Percentiles rank a stretch among this genome's conserved stretches.
phyloP scores from a whole-genome alignment of 176 grass and related monocot genomes.

The Oryza coarctata region DNA sequence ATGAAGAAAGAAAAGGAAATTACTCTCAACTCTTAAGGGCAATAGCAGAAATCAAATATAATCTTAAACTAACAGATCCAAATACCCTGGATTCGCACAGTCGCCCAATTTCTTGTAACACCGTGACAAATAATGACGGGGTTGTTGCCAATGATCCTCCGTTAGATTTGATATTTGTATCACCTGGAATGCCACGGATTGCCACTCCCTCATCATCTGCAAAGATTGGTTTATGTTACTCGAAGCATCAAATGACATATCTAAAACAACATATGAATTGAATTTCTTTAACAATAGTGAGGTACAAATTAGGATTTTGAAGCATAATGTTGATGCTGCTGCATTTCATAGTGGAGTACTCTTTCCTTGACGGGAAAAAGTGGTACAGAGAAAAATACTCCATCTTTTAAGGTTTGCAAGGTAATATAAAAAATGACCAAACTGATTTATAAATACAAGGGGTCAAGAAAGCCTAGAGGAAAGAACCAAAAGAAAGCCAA shows the following conservation, averaged over 20 bases:
- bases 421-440: neutral
- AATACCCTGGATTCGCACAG: conserved; percentile 72
- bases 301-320: neutral
- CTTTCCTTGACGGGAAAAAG: neutral
- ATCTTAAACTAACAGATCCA: conserved; percentile 13
- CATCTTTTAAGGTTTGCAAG: conserved; percentile 10
- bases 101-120: conserved; percentile 80
- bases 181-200: conserved; percentile 39
- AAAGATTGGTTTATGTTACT: conserved; percentile 38
- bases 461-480: neutral
- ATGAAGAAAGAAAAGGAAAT: conserved; percentile 20
- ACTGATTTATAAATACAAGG: conserved; percentile 5
- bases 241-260: neutral
- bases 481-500: conserved; percentile 6
- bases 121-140: conserved; percentile 61
- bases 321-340: neutral
- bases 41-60: neutral
- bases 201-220: conserved; percentile 59
- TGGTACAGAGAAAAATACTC: neutral
- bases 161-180: conserved; percentile 51
- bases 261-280: conserved; percentile 13
- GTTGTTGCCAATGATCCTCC: conserved; percentile 39
- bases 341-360: neutral
- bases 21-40: neutral
- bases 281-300: neutral